Base-by-base conservation (phyloP, 805 yeast genomes). In the Maudiozyma turicensis region DNA sequence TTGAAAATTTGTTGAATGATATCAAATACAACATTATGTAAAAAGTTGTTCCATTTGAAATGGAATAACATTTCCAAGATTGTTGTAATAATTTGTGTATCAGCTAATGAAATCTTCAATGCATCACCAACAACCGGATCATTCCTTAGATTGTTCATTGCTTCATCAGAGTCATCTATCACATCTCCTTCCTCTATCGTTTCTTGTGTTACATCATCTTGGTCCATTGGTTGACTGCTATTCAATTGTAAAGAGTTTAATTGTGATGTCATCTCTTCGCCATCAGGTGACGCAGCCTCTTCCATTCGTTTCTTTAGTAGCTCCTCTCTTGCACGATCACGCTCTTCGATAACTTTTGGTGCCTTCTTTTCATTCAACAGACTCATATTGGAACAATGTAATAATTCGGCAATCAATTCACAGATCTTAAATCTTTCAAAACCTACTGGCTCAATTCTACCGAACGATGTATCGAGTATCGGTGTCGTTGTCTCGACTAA, bases 301-400 rank as follows among this genome's bases (percentile, higher is more conserved):
- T 31, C 26, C 31, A 20, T 46, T 47, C 45, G 49, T 55, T 28
- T 64, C 57, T 56, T 54, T 20, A 60, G 46, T 10, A 63, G 55
- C 39, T 58, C 60, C 28, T 56, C 57, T 46, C 96, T 73, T 51
- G 81, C 78, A 8, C 64, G 65, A 57, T 91, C 96, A 42, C 97
- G 77, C 51, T 84, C 82, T 35, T 70, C 64, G 29, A 89, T 78
- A 34, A 88, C 74, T 43, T 72, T 71, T 60, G 86, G 82, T 47
- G 90, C 90, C 38, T 75, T 72, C 34, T 77, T 78, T 52, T 90
- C 90, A 64, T 91, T 93, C 50, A 93, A 74, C 31, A 93, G 72
- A 3, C 86, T 86, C 95, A 93, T 93, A 67, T 93, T 93, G 9
- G 96, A 88, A 63, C 99, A 93, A 67, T 93, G 99, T 46, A 93